Conservation (phyloP, 1,139 yeast genomes). For the Geotrichum histeridarum region DNA sequence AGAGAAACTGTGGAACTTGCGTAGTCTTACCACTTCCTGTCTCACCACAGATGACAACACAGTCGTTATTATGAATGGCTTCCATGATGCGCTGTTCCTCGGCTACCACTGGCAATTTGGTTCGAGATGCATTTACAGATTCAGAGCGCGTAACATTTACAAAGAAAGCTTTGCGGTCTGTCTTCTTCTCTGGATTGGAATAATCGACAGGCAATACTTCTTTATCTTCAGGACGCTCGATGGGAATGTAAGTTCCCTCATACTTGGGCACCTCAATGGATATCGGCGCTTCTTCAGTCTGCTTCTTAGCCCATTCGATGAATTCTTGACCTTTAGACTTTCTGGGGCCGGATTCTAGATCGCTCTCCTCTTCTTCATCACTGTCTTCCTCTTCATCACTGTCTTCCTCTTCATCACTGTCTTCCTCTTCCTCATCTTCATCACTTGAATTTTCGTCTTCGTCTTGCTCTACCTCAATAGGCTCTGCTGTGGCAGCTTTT, state of each 20-base stretch:
- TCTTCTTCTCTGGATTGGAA: constrained; percentile 31
- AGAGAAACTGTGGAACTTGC: constrained; percentile 89
- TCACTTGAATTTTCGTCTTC: constrained; percentile 24
- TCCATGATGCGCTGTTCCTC: constrained; percentile 96
- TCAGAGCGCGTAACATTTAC: constrained; percentile 63
- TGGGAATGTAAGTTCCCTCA: constrained; percentile 34
- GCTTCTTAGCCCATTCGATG: constrained; percentile 49
- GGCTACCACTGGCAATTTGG: constrained; percentile 77
- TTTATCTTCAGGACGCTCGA: constrained; percentile 36
- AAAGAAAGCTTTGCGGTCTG: constrained; percentile 58
- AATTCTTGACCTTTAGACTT: constrained; percentile 44
- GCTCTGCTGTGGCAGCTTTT: constrained; percentile 24
- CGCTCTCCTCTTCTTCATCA: constrained; percentile 24
- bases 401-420: constrained; percentile 21
- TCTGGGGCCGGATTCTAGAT: constrained; percentile 27
- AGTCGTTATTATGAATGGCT: constrained; percentile 87
- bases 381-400: constrained; percentile 19
- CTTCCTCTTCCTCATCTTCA: constrained; percentile 23
- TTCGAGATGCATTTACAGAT: constrained; percentile 60
- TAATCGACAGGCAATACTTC: constrained; percentile 46
- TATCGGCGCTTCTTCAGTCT: constrained; percentile 25
- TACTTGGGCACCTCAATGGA: constrained; percentile 33
- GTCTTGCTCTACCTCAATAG: constrained; percentile 25
- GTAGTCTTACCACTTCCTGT: constrained; percentile 99
- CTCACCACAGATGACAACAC: constrained; percentile 90